Conservation (phyloP, 176 grass and related monocot genomes). For the Elaeis guineensis region DNA sequence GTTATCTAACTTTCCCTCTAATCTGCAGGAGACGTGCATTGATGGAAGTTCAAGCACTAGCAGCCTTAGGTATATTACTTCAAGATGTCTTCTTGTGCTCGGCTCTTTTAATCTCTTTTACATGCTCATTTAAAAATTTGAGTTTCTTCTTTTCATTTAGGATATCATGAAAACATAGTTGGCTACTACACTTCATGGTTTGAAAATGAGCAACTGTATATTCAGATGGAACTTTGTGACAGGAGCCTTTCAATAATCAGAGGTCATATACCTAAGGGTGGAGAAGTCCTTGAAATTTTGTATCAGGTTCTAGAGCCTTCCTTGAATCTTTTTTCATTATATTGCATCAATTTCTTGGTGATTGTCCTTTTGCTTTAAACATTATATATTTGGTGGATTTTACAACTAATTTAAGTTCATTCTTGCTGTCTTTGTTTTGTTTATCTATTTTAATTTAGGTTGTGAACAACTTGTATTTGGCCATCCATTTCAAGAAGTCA, state of each 20-base stretch:
- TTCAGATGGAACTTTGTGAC: conserved; percentile 98
- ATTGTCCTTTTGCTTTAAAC: conserved; percentile 8
- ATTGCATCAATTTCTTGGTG: not conserved
- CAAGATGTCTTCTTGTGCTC: not conserved
- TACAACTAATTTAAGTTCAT: no score
- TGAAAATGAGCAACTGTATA: conserved; percentile 74
- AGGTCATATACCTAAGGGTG: conserved; percentile 31
- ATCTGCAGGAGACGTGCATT: conserved; percentile 61
- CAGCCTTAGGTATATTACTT: conserved; percentile 53
- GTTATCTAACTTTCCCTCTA: conserved; percentile 29
- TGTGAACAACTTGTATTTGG: no score
- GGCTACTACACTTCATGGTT: conserved; percentile 96
- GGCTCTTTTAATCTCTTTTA: conserved; percentile 11
- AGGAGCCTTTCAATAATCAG: conserved; percentile 35
- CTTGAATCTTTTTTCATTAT: not conserved
- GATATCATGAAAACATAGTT: conserved; percentile 84
- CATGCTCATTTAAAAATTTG: not conserved
- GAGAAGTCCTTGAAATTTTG: conserved; percentile 60
- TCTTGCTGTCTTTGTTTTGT: no score
- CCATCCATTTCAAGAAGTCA: no score
- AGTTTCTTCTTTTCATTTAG: conserved; percentile 25
- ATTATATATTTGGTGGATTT: not conserved
- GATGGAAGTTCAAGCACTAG: conserved; percentile 98
- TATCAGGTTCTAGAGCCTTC: conserved; percentile 56
- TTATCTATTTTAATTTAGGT: no score